Percentiles rank a stretch among this genome's conserved stretches.
These are phyloP conservation scores for Paecilomyces formosus DNA, from an alignment of 2,329 filamentous ascomycete genomes.

Conservation along the genomic window DNA sequence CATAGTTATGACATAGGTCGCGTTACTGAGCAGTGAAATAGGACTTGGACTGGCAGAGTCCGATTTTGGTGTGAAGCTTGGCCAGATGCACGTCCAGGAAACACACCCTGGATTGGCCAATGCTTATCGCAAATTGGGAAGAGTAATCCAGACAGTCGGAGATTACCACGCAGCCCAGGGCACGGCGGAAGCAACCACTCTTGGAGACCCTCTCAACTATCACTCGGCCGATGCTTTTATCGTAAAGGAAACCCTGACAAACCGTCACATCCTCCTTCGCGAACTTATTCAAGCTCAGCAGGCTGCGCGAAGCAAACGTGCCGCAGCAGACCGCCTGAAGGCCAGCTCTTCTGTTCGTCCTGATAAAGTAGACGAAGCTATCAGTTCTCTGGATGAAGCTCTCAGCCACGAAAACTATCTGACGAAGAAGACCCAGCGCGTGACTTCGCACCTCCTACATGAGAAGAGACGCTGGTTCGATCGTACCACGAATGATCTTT, in stretches of 20 bases:
- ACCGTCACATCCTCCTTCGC: constrained; percentile 90
- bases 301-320: constrained; percentile 69
- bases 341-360: constrained; percentile 76
- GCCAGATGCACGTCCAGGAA: constrained; percentile 80
- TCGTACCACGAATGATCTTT: constrained; percentile 75
- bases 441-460: constrained; percentile 79
- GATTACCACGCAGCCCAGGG: constrained; percentile 96
- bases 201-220: constrained; percentile 89
- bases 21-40: constrained; percentile 29
- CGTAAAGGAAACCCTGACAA: constrained; percentile 95
- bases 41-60: constrained; percentile 86
- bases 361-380: constrained; percentile 98
- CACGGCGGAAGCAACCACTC: constrained; percentile 88
- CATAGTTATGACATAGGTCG: constrained; percentile 2
- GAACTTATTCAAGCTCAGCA: constrained; percentile 91
- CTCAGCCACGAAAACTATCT: constrained; percentile 73
- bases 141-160: constrained; percentile 84
- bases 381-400: constrained; percentile 80
- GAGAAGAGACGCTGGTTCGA: constrained; percentile 90
- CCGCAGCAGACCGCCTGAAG: constrained; percentile 82
- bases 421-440: constrained; percentile 75
- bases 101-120: constrained; percentile 79
- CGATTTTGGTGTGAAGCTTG: constrained; percentile 86
- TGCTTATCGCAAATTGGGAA: constrained; percentile 91
- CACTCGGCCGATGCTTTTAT: constrained; percentile 95